Evolutionary conservation across 805 yeast genomes (phyloP).

Genomic region (Candida saitoana): DNA sequence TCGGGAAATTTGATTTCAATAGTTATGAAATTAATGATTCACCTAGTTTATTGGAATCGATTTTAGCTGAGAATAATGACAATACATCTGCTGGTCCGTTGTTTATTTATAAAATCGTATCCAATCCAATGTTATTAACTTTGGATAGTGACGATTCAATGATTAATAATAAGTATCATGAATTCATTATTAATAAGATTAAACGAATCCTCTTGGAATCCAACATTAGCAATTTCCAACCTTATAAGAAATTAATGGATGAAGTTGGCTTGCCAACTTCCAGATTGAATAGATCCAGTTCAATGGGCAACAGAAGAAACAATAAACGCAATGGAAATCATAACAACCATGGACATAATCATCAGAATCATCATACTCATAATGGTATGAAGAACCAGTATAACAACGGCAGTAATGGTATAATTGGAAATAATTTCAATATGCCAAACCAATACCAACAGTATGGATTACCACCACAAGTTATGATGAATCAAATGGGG

Average conservation of each 20-base stretch:
- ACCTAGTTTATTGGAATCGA: constrained; percentile 50
- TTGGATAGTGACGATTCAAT: constrained; percentile 37
- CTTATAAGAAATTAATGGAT: constrained; percentile 81
- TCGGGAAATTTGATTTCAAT: constrained; percentile 45
- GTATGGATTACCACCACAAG: background rate
- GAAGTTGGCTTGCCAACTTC: constrained; percentile 71
- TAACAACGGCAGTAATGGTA: background rate
- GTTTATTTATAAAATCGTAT: constrained; percentile 73
- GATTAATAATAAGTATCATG: constrained; percentile 39
- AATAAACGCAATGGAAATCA: constrained; percentile 10
- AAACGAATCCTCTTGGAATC: constrained; percentile 58
- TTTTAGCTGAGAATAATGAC: constrained; percentile 56
- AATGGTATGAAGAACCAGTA: constrained; percentile 2
- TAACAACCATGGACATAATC: constrained; percentile 3
- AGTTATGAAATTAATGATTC: constrained; percentile 15
- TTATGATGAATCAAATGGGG: background rate
- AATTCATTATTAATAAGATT: constrained; percentile 56
- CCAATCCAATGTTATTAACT: constrained; percentile 58
- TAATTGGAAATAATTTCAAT: background rate
- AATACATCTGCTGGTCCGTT: constrained; percentile 50
- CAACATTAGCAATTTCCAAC: constrained; percentile 55
- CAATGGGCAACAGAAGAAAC: constrained; percentile 23
- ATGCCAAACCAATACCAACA: background rate
- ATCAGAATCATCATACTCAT: constrained; percentile 3
- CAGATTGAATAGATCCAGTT: constrained; percentile 25